Percentiles rank a stretch among this genome's conserved stretches.
Conservation (phyloP, 2,329 filamentous ascomycete species). For the Thelonectria olida region DNA sequence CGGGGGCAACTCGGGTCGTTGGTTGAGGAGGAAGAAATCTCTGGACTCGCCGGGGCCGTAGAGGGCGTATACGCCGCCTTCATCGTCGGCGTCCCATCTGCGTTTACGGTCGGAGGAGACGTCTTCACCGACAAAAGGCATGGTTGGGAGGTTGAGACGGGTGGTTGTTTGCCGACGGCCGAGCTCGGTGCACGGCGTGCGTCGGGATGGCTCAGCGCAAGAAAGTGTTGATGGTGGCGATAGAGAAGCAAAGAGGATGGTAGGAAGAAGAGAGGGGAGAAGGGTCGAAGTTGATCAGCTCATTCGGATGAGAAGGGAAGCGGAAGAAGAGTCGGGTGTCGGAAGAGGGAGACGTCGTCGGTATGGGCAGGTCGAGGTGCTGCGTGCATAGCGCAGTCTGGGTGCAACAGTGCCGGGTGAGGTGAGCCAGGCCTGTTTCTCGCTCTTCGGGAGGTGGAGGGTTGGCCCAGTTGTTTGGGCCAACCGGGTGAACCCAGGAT, state of each 20-base stretch:
- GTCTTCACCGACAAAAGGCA: constrained; percentile 49
- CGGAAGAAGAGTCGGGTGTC: constrained; percentile 13
- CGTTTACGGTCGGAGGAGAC: constrained; percentile 46
- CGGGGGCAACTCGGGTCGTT: constrained; percentile 33
- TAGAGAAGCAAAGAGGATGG: background rate
- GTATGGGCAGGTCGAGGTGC: constrained; percentile 2
- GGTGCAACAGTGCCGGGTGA: constrained; percentile 1
- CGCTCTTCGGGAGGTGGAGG: constrained; percentile 20
- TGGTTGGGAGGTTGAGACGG: constrained; percentile 30
- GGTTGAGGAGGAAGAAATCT: constrained; percentile 40
- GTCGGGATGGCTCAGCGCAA: constrained; percentile 25
- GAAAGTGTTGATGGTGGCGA: background rate
- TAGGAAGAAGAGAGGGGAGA: background rate
- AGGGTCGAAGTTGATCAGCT: background rate
- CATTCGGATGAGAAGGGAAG: constrained; percentile 4
- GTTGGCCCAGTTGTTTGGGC: background rate
- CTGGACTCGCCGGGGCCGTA: constrained; percentile 38
- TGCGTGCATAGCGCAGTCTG: constrained; percentile 2
- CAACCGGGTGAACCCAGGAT: constrained; percentile 7
- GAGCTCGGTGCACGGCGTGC: constrained; percentile 15
- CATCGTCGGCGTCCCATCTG: constrained; percentile 44
- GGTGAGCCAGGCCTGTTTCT: too few species aligned
- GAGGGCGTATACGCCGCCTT: constrained; percentile 34
- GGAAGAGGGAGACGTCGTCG: constrained; percentile 4
- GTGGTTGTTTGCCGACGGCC: background rate